Base-by-base conservation (phyloP, 148 eudicot species). In the Salicornia ramosissima region DNA sequence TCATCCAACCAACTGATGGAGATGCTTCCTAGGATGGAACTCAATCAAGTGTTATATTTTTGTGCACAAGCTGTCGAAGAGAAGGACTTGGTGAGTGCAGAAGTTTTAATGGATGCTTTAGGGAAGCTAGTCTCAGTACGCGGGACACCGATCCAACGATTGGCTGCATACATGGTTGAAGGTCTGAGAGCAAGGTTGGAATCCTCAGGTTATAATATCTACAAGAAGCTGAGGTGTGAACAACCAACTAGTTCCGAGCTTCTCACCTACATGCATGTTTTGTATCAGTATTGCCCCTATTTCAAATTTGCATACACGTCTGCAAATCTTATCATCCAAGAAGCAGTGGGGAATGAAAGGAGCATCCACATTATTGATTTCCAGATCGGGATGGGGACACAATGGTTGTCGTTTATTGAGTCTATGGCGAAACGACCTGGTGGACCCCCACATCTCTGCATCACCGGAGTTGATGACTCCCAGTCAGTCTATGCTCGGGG, bases 101-200 rank as follows among this genome's bases (percentile, higher is more conserved):
- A 57, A 40, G 61, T 46, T 24, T 67, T 90, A 57, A 85, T 90
- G 86, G 78, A 80, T 22, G 78, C 77, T 18, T 78, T 93, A 58
- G 86, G 80, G 51, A 73, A 80, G 18, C 79, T 72, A 86, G 98
- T 93, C 6, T 93, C 98, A 0, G 84, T 93, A 16, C 69, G 83
- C 6, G 98, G 98, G 16, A 81, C 86, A 1, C 98, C 96, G 0
- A 69, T 87, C 29, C 84, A 93, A 52, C 83, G 98, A 9, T 76
- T 93, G 71, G 90, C 88, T 43, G 98, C 98, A 2, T 93, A 93
- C 68, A 78, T 90, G 87, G 63, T 88, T 72, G 98, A 93, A 84
- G 98, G 96, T 34, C 83, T 93, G 29, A 72, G 82, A 71, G 98
- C 98, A 0, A 79, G 92, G 71, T 30, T 84, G 33, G 80, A 81